A percentile compares a stretch with the other conserved stretches of the same genome.
Conservation (phyloP, 495 filamentous ascomycete species). For the Hypoxylon fuscum region DNA sequence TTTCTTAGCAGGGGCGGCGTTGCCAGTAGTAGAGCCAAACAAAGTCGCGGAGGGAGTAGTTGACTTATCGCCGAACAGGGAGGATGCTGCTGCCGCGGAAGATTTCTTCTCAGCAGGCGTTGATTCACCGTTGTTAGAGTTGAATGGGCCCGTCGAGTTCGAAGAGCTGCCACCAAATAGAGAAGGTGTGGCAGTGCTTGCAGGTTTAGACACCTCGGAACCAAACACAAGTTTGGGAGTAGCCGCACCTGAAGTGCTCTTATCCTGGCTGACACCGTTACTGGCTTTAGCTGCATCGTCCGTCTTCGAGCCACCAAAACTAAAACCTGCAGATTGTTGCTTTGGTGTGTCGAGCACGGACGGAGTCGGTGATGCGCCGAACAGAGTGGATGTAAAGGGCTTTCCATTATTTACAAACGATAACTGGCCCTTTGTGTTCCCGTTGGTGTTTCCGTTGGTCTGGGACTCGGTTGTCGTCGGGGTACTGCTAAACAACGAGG, state of each 20-base stretch:
- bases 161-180: conserved; percentile 44
- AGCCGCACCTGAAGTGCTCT: conserved; percentile 24
- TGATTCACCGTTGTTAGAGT: conserved; percentile 42
- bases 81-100: conserved; percentile 11
- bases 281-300: conserved; percentile 7
- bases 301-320: conserved; percentile 39
- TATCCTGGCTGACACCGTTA: conserved; percentile 11
- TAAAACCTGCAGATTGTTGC: conserved; percentile 45
- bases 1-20: conserved; percentile 39
- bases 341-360: conserved; percentile 35
- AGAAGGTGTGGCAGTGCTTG: conserved; percentile 16
- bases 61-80: conserved; percentile 44
- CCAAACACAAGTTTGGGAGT: conserved; percentile 44
- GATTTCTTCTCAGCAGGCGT: conserved; percentile 39
- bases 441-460: neutral
- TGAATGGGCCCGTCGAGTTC: conserved; percentile 16
- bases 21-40: conserved; percentile 30
- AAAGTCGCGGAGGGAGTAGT: conserved; percentile 12
- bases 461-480: neutral
- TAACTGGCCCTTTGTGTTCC: conserved; percentile 2
- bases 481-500: conserved; percentile 21
- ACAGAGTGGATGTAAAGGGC: conserved; percentile 33
- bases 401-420: conserved; percentile 15
- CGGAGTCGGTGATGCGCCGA: conserved; percentile 41
- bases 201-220: conserved; percentile 28